Conservation (phyloP, 768 basidiomycete genomes). For the Clitopilus hobsonii region DNA sequence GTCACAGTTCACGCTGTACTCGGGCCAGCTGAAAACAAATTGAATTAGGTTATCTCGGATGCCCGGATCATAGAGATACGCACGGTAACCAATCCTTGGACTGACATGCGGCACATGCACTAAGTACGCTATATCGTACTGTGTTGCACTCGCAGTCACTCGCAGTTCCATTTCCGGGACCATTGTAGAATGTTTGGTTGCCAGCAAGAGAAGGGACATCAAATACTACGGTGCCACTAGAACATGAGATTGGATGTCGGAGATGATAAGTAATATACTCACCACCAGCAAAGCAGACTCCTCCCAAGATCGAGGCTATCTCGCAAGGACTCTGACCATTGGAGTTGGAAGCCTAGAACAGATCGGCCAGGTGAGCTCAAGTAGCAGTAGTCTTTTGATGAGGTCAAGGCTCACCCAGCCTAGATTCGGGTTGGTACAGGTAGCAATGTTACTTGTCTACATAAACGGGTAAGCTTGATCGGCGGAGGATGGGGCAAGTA, state of each 20-base stretch:
- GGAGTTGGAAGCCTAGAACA: too few species aligned
- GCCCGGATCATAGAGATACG: not conserved
- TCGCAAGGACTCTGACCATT: too few species aligned
- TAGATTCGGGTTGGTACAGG: too few species aligned
- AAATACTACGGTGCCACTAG: not conserved
- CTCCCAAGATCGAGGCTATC: too few species aligned
- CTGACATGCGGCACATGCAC: not conserved
- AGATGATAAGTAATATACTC: not conserved
- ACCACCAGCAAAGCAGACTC: not conserved
- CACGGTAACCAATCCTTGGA: not conserved
- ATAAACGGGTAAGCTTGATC: too few species aligned
- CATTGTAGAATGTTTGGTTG: not conserved
- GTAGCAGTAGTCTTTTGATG: too few species aligned
- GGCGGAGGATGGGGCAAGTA: too few species aligned
- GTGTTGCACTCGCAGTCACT: not conserved
- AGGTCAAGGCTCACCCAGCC: too few species aligned
- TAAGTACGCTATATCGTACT: not conserved
- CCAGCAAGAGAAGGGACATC: not conserved
- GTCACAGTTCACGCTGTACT: not conserved
- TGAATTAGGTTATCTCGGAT: not conserved
- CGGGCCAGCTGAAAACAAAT: not conserved
- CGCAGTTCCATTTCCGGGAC: not conserved
- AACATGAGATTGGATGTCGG: not conserved
- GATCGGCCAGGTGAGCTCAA: too few species aligned
- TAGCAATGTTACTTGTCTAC: too few species aligned